These are phyloP conservation scores for Talaromyces proteolyticus DNA, from an alignment of 495 filamentous ascomycete species.

Conservation along the genomic window DNA sequence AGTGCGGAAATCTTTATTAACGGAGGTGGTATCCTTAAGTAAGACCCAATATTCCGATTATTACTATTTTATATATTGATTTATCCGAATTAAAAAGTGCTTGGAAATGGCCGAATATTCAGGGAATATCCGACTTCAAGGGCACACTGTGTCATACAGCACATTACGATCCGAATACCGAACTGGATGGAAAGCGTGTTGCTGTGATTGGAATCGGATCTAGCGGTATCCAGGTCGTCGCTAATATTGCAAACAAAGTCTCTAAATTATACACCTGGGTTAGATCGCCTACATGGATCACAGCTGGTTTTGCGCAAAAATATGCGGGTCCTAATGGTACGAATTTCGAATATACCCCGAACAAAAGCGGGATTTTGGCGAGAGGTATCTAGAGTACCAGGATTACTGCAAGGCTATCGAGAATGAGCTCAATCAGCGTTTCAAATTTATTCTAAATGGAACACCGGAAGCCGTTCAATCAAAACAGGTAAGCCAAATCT, in stretches of 20 bases:
- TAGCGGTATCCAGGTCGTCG: conserved; percentile 2
- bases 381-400: not conserved
- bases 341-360: conserved; percentile 10
- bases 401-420: conserved; percentile 35
- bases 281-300: conserved; percentile 11
- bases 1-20: conserved; percentile 37
- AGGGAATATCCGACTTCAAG: conserved; percentile 34
- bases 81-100: conserved; percentile 13
- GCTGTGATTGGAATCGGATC: conserved; percentile 30
- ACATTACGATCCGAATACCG: conserved; percentile 26
- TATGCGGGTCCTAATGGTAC: conserved; percentile 9
- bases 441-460: conserved; percentile 37
- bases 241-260: conserved; percentile 3
- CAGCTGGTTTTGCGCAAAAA: conserved; percentile 11
- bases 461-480: conserved; percentile 19
- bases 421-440: conserved; percentile 35
- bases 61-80: not conserved
- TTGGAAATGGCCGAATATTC: conserved; percentile 45
- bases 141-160: conserved; percentile 45
- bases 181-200: conserved; percentile 38
- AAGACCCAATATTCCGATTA: not conserved
- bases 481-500: conserved; percentile 6
- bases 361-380: not conserved
- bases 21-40: conserved; percentile 41
- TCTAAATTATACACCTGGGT: conserved; percentile 12